phyloP scores from a whole-genome alignment of 2,329 filamentous ascomycete species.

The Penicillium fuscoglaucum region DNA sequence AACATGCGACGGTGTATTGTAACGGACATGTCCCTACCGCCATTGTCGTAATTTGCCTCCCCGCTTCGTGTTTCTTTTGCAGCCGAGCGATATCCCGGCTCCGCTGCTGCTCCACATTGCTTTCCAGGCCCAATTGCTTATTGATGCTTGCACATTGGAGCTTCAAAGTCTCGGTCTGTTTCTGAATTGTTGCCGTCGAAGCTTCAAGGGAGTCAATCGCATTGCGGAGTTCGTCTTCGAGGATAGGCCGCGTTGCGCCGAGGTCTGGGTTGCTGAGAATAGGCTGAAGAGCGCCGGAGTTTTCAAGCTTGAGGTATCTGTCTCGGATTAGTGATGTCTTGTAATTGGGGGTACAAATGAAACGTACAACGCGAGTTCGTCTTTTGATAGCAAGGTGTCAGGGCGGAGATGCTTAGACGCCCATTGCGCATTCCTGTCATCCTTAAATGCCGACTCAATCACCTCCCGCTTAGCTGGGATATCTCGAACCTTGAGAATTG shows the following conservation, averaged over 20 bases:
- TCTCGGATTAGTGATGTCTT: neutral
- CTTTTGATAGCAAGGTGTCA: conserved; percentile 41
- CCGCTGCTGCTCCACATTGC: conserved; percentile 26
- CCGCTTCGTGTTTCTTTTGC: conserved; percentile 37
- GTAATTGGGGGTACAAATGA: neutral
- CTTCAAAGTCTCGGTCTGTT: conserved; percentile 35
- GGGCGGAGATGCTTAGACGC: conserved; percentile 32
- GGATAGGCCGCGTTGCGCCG: conserved; percentile 37
- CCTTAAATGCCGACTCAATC: conserved; percentile 30
- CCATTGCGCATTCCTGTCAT: conserved; percentile 35
- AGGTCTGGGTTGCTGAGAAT: conserved; percentile 32
- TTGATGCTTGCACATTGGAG: conserved; percentile 35
- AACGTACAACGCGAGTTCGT: conserved; percentile 41
- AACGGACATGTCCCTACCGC: conserved; percentile 29
- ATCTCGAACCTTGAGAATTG: conserved; percentile 33
- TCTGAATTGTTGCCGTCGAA: conserved; percentile 39
- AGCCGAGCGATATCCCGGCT: conserved; percentile 32
- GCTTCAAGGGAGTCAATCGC: conserved; percentile 39
- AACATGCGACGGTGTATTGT: neutral
- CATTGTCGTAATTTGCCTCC: conserved; percentile 35
- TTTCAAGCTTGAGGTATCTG: conserved; percentile 40
- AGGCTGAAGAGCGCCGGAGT: conserved; percentile 30
- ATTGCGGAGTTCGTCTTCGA: conserved; percentile 40
- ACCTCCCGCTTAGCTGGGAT: conserved; percentile 31
- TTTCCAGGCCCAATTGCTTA: conserved; percentile 26